Base-by-base conservation (phyloP, 75 land plant genomes). In the Sequoiadendron giganteum region DNA sequence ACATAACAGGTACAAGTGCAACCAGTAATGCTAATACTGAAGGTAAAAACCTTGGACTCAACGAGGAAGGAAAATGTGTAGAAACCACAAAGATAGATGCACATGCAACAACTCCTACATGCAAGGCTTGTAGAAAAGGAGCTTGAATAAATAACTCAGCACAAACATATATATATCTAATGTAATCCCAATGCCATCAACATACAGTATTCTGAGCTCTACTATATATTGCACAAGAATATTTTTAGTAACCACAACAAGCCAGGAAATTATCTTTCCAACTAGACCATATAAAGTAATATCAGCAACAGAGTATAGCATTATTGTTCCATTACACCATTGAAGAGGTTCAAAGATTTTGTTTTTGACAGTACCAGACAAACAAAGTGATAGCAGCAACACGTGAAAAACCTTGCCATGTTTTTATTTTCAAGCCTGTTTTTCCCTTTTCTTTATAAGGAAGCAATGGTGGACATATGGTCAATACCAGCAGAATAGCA, bases 11-110 rank as follows among this genome's bases (percentile, higher is more conserved):
- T 49, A 97, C 92, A 30, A 98, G 94, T 28, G 97, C 96, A 38
- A 98, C 99, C 84, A 98, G 86, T 1, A 97, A 85, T n/a, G 96
- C 96, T 92, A 98, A 98, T 1, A 97, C 92, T 97, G 97, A 36
- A 0, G 38, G 38, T 36, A 0, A 36, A 47, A 95, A 61, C 45
- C 93, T 94, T 75, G 97, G 94, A 88, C 99, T 98, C 58, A 97
- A 95, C 42, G 97, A 92, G 30, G 99, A 97, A 42, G 99, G 99
- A 18, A 98, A 89, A 87, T 95, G 99, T 28, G 95, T 95, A 88
- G 97, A 98, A 36, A 98, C 95, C 49, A 95, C 88, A 87, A 98
- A 97, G 36, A 97, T 88, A 3, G 97, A 94, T 13, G 96, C 90
- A 88, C 96, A 95, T 25, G 95, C 43, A 36, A 36, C 38, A 36